phyloP scores from a whole-genome alignment of 2,329 filamentous ascomycete genomes.

The Colletotrichum melonis region DNA sequence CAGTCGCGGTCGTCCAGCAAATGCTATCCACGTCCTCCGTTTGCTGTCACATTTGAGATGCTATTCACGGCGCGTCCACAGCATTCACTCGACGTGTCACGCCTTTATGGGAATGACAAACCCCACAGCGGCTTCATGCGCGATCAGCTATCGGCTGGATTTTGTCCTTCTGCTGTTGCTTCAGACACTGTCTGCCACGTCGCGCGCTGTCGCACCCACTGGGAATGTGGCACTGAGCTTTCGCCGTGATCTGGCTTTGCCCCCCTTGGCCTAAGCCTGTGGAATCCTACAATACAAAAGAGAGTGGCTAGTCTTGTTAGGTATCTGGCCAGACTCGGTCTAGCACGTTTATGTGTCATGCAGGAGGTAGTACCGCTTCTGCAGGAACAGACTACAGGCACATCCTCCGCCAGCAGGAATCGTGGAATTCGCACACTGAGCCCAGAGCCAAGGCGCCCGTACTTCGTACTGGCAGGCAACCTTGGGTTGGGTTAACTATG shows the following conservation, averaged over 20 bases:
- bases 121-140: not conserved
- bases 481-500: not conserved
- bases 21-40: constrained; percentile 1
- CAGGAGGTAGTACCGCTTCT: constrained; percentile 28
- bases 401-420: not conserved
- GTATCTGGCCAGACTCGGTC: not conserved
- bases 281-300: not conserved
- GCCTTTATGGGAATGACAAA: not conserved
- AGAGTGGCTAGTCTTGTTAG: not conserved
- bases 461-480: not conserved
- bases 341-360: constrained; percentile 26
- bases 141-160: not conserved
- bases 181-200: constrained; percentile 26
- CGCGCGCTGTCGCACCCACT: constrained; percentile 7
- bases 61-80: constrained; percentile 2
- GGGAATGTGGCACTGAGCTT: not conserved
- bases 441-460: not conserved
- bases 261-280: not conserved
- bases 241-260: not conserved
- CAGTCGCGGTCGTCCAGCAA: not conserved
- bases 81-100: constrained; percentile 14
- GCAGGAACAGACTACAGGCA: constrained; percentile 24
- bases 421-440: not conserved
- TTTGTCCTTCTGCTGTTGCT: constrained; percentile 6
- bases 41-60: constrained; percentile 13